Conservation (phyloP, 2,329 filamentous ascomycete genomes). For the Aspergillus sp. region DNA sequence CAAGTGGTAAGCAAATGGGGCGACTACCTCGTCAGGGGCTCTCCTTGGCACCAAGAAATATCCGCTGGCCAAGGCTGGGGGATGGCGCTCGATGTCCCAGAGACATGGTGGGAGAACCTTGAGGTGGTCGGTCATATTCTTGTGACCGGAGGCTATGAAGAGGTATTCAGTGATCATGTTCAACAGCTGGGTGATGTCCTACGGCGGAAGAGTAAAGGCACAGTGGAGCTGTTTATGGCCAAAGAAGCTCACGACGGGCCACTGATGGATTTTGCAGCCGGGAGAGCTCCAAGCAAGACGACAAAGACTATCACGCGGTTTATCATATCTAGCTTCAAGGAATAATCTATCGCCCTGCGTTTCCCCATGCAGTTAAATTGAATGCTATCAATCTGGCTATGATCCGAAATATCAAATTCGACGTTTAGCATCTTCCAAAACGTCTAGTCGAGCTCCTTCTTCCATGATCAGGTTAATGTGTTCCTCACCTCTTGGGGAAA, state of each 20-base stretch:
- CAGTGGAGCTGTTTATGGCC: slow-evolving; percentile 13
- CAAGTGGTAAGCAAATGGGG: slow-evolving; percentile 14
- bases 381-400: too few relatives aligned
- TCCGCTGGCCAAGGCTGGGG: slow-evolving; percentile 18
- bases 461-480: slow-evolving; percentile 2
- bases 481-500: slow-evolving; percentile 9
- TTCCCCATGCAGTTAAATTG: too few relatives aligned
- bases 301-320: slow-evolving; percentile 14
- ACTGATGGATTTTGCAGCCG: slow-evolving; percentile 22
- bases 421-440: neutral
- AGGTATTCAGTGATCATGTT: slow-evolving; percentile 23
- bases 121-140: slow-evolving; percentile 13
- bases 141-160: slow-evolving; percentile 19
- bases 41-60: slow-evolving; percentile 22
- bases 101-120: slow-evolving; percentile 19
- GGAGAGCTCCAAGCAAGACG: slow-evolving; percentile 3
- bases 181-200: slow-evolving; percentile 10
- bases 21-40: slow-evolving; percentile 10
- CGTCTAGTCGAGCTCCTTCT: neutral
- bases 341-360: neutral
- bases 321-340: neutral
- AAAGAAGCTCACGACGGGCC: slow-evolving; percentile 23
- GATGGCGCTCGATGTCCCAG: slow-evolving; percentile 22
- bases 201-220: neutral
- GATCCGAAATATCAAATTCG: neutral